phyloP scores from a whole-genome alignment of 768 basidiomycete species.

The Trichaptum fuscoviolaceum region DNA sequence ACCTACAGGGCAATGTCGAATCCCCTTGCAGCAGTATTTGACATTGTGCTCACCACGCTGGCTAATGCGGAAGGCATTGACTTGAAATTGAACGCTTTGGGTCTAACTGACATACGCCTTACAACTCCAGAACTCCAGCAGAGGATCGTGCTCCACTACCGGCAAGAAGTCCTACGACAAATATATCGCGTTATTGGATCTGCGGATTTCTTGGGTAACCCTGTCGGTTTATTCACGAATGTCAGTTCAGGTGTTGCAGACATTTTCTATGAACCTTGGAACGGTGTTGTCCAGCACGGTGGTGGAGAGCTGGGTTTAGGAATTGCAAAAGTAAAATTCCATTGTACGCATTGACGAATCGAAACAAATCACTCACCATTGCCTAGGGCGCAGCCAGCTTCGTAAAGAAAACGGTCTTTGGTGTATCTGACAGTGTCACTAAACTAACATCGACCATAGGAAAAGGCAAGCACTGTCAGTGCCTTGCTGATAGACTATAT shows the following conservation, averaged over 20 bases:
- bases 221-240: conserved; percentile 96
- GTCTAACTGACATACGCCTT: conserved; percentile 90
- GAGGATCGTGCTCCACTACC: conserved; percentile 87
- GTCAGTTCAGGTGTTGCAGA: conserved; percentile 97
- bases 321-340: conserved; percentile 71
- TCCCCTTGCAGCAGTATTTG: conserved; percentile 88
- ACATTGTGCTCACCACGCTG: conserved; percentile 93
- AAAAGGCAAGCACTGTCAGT: conserved; percentile 54
- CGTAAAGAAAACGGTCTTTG: conserved; percentile 98
- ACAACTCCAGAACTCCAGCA: conserved; percentile 78
- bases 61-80: conserved; percentile 97
- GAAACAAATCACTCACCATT: conserved; percentile 12
- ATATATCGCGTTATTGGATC: conserved; percentile 97
- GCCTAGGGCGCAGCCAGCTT: conserved; percentile 93
- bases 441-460: conserved; percentile 97
- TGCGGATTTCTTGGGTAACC: conserved; percentile 94
- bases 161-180: conserved; percentile 89
- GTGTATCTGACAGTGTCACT: conserved; percentile 92
- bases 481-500: not conserved
- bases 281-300: conserved; percentile 93
- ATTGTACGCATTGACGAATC: conserved; percentile 5
- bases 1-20: conserved; percentile 40
- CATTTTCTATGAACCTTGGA: conserved; percentile 98
- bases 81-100: conserved; percentile 88
- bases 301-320: conserved; percentile 92